Base-by-base conservation (phyloP, 306 rosid genomes). In the Astragalus glycyphyllos region DNA sequence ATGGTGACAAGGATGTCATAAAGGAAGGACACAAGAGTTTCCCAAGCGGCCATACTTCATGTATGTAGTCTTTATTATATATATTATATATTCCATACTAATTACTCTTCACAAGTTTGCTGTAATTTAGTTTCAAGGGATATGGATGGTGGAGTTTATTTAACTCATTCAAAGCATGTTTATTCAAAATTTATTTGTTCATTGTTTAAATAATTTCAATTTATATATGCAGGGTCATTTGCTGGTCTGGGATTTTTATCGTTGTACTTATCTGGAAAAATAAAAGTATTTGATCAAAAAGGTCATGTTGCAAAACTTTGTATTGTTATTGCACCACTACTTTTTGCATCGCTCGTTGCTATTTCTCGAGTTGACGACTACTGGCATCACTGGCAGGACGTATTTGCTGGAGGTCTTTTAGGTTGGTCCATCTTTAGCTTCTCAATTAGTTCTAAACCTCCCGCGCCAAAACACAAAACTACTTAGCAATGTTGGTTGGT, bases 351-450 rank as follows among this genome's bases (percentile, higher is more conserved):
- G 32, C 98, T 92, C n/a, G 96, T 92, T 13, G 98, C 84, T 41
- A 46, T 92, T 75, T 92, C 98, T 69, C 84, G 87, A 61, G 86
- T 92, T 35, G 96, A 92, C 74, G 98, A 92, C 80, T 92, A 92
- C 68, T 88, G 98, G 98, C 98, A 92, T 81, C 98, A 92, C 73
- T 92, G 98, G 96, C 83, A 86, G 72, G 97, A 92, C 8, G 97
- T 92, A 67, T 86, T 92, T 81, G 94, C 89, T 2, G 97, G 97
- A 84, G 92, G 91, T 15, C 86, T 92, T 54, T 53, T 89, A 50
- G 98, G 98, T 92, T 53, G 53, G 92, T 79, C 65, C 14, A 34
- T 23, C 70, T 64, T 50, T 65, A 38, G 61, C 67, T 12, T 44
- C 9, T 59, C 54, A 58, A 20, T 69, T 51, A 20, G 23, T 41